Evolutionary conservation across 805 yeast species (phyloP).

Genomic region (Candida ulmi): DNA sequence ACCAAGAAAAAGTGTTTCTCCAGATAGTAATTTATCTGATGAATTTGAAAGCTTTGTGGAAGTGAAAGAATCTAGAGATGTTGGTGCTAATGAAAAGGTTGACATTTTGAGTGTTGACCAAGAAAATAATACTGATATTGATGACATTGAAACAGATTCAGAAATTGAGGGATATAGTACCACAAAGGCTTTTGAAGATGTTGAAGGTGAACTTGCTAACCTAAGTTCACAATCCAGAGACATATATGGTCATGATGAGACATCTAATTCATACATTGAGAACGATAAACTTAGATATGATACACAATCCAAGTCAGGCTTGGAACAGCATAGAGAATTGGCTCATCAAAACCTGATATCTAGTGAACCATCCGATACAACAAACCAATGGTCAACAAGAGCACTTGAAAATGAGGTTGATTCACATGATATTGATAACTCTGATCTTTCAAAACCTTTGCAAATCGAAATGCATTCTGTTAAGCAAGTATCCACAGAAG

Average conservation of each 20-base stretch:
- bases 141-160: constrained; percentile 2
- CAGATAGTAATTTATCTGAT: background rate
- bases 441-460: constrained; percentile 1
- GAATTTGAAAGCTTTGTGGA: background rate
- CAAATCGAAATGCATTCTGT: constrained; percentile 12
- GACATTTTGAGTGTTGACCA: background rate
- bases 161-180: constrained; percentile 2
- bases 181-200: constrained; percentile 12
- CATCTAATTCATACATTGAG: background rate
- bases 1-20: constrained; percentile 1
- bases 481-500: constrained; percentile 12
- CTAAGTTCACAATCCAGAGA: constrained; percentile 2
- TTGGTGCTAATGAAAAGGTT: background rate
- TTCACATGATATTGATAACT: background rate
- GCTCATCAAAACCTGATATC: too few species aligned
- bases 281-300: too few species aligned
- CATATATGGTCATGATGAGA: background rate
- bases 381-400: too few species aligned
- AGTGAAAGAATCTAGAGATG: background rate
- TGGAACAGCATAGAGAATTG: background rate
- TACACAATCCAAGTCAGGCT: background rate
- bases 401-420: background rate
- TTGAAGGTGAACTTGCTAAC: constrained; percentile 15
- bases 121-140: background rate
- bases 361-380: too few species aligned